phyloP scores from a whole-genome alignment of 2,329 filamentous ascomycete genomes.

The Pseudogymnoascus sp. region DNA sequence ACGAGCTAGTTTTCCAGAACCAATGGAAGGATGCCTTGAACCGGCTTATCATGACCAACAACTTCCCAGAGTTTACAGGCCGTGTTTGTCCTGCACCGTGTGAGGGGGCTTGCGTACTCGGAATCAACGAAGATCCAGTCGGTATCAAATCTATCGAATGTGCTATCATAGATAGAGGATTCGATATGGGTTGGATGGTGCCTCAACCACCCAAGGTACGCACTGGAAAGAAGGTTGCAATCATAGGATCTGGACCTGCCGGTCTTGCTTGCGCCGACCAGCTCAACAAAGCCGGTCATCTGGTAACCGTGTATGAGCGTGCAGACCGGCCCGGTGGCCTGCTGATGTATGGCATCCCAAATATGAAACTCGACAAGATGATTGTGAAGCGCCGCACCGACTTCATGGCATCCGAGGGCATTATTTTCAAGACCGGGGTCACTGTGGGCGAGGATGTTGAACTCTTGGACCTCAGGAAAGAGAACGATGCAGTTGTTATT shows the following conservation, averaged over 20 bases:
- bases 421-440: conserved; percentile 72
- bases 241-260: conserved; percentile 87
- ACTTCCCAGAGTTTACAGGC: conserved; percentile 96
- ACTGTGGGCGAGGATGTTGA: conserved; percentile 66
- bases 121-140: conserved; percentile 94
- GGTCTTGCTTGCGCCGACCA: conserved; percentile 88
- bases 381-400: conserved; percentile 92
- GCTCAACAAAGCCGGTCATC: conserved; percentile 85
- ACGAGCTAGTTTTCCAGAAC: conserved; percentile 65
- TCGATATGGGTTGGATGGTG: conserved; percentile 97
- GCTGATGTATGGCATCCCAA: conserved; percentile 97
- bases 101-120: conserved; percentile 89
- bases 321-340: conserved; percentile 84
- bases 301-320: conserved; percentile 85
- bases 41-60: conserved; percentile 90
- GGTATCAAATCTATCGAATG: conserved; percentile 98
- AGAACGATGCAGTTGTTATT: conserved; percentile 78
- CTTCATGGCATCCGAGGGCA: conserved; percentile 84
- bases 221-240: conserved; percentile 78
- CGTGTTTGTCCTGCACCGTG: conserved; percentile 95
- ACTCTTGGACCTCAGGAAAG: conserved; percentile 61
- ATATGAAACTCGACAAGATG: conserved; percentile 99
- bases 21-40: conserved; percentile 91
- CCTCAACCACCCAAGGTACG: conserved; percentile 69
- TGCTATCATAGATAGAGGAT: conserved; percentile 93